These are phyloP conservation scores for Sclerotinia borealis DNA, from an alignment of 2,329 filamentous ascomycete species.

Conservation along the genomic window DNA sequence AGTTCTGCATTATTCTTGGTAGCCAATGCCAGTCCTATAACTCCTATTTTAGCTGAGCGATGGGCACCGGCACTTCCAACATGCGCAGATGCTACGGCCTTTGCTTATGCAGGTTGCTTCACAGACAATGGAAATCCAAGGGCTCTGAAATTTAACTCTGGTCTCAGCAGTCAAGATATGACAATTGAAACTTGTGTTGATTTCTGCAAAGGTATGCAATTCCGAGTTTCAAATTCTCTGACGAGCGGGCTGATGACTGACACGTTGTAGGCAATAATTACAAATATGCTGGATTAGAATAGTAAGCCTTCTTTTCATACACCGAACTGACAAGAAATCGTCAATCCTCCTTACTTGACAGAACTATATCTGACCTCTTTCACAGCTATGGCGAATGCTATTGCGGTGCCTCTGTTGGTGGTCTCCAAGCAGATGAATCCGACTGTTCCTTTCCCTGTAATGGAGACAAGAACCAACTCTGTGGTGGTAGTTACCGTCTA, in stretches of 20 bases:
- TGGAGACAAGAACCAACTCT: slow-evolving; percentile 24
- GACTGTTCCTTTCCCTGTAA: slow-evolving; percentile 26
- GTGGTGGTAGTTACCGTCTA: slow-evolving; percentile 25
- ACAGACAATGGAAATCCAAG: slow-evolving; percentile 26
- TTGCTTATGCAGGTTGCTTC: slow-evolving; percentile 34
- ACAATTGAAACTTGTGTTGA: slow-evolving; percentile 34
- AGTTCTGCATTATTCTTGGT: slow-evolving; percentile 20
- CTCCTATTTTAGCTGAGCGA: slow-evolving; percentile 8
- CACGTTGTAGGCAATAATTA: slow-evolving; percentile 29
- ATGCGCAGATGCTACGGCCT: slow-evolving; percentile 31
- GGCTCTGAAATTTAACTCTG: slow-evolving; percentile 28
- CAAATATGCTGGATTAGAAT: slow-evolving; percentile 33
- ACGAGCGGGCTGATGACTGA: neutral
- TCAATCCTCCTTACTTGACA: neutral
- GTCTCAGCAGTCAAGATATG: slow-evolving; percentile 30
- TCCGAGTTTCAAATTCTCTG: neutral
- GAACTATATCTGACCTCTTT: neutral
- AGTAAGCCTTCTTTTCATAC: slow-evolving; percentile 15
- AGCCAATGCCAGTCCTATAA: slow-evolving; percentile 17
- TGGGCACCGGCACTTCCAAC: slow-evolving; percentile 24
- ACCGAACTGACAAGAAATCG: neutral
- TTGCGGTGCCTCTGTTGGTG: slow-evolving; percentile 34
- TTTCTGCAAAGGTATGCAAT: slow-evolving; percentile 33
- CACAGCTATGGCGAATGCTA: slow-evolving; percentile 28
- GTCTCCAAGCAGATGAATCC: slow-evolving; percentile 21